phyloP scores from a whole-genome alignment of 2,329 filamentous ascomycete genomes.

The Teratosphaeria viscida region DNA sequence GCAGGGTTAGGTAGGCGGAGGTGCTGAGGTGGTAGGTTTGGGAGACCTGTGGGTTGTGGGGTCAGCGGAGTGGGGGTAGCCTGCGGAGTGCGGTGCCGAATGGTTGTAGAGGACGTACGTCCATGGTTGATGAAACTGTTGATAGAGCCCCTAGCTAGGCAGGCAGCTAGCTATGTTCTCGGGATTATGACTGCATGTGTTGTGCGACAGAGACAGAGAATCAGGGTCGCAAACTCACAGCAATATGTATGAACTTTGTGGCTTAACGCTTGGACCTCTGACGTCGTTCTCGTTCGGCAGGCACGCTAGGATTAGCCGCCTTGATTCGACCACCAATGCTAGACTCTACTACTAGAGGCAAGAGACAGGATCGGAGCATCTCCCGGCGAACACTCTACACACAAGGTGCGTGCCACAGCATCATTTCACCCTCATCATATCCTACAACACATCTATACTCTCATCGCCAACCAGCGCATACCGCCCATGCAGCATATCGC shows the following conservation, averaged over 20 bases:
- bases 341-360: too few relatives aligned
- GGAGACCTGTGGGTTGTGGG: slow-evolving; percentile 6
- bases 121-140: background rate
- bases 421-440: background rate
- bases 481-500: slow-evolving; percentile 77
- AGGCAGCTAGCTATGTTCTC: background rate
- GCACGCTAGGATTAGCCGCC: background rate
- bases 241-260: background rate
- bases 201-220: background rate
- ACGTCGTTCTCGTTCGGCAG: background rate
- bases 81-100: background rate
- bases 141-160: background rate
- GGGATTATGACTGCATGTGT: background rate
- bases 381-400: too few relatives aligned
- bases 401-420: too few relatives aligned
- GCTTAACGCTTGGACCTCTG: background rate
- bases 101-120: background rate
- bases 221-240: background rate
- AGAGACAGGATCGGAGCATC: too few relatives aligned
- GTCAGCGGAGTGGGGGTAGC: background rate
- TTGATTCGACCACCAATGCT: background rate
- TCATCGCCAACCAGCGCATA: slow-evolving; percentile 57
- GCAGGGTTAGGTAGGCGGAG: slow-evolving; percentile 33
- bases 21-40: slow-evolving; percentile 35
- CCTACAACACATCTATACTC: slow-evolving; percentile 22